Percentiles rank a stretch among this genome's conserved stretches.
Conservation (phyloP, 2,329 filamentous ascomycete genomes). For the Zymoseptoria tritici region DNA sequence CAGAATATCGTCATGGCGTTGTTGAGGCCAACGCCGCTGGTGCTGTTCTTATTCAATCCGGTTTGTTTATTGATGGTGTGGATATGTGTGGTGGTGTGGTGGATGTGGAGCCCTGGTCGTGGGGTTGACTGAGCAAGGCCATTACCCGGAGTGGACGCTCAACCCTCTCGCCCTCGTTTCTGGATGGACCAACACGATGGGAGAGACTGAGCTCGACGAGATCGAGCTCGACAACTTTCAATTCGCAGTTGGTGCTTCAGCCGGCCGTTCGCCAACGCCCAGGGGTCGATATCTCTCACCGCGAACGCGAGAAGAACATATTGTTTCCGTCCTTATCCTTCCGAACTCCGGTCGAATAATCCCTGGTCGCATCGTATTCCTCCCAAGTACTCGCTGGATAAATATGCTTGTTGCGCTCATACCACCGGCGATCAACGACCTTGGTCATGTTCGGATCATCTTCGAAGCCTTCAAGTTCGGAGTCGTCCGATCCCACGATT, state of each 20-base stretch:
- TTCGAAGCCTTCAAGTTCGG: conserved; percentile 59
- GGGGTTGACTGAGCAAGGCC: neutral
- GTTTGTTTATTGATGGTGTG: conserved; percentile 20
- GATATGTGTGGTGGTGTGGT: conserved; percentile 16
- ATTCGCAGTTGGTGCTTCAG: too few relatives aligned
- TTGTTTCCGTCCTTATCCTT: conserved; percentile 84
- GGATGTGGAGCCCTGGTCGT: conserved; percentile 5
- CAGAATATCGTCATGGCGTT: conserved; percentile 28
- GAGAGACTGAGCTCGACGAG: too few relatives aligned
- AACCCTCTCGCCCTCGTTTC: neutral
- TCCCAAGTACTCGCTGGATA: conserved; percentile 95
- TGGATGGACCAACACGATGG: neutral
- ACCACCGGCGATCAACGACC: conserved; percentile 94
- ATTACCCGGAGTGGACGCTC: neutral
- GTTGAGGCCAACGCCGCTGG: conserved; percentile 24
- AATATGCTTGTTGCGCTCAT: conserved; percentile 96
- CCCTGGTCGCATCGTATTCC: conserved; percentile 83
- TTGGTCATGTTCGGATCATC: conserved; percentile 81
- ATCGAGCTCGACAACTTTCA: too few relatives aligned
- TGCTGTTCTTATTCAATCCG: conserved; percentile 27
- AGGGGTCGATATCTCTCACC: neutral
- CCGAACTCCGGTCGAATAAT: conserved; percentile 69
- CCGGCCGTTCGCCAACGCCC: neutral
- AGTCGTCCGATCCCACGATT: conserved; percentile 41
- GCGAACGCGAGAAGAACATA: conserved; percentile 55